Evolutionary conservation across 1,139 yeast genomes (phyloP).

Genomic region (Geotrichum siamense): DNA sequence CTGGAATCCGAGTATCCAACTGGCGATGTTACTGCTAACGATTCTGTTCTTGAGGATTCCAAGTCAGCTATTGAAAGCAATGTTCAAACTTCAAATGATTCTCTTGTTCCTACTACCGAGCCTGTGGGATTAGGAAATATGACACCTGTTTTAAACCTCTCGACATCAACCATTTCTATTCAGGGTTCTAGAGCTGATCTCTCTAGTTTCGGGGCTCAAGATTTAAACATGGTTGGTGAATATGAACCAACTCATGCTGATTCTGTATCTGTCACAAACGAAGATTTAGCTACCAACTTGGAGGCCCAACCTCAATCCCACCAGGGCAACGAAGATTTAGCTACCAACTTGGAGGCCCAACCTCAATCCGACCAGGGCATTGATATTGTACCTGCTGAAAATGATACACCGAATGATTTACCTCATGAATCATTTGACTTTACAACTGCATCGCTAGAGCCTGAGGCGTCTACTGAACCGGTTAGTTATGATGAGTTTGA

Average conservation of each 20-base stretch:
- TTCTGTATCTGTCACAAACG: not conserved
- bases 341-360: not conserved
- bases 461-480: not conserved
- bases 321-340: not conserved
- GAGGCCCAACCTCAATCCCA: not conserved
- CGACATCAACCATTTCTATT: conserved; percentile 9
- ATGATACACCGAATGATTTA: not conserved
- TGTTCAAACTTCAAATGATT: not conserved
- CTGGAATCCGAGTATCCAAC: not conserved
- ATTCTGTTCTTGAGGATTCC: not conserved
- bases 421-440: not conserved
- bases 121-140: conserved; percentile 7
- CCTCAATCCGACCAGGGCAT: not conserved
- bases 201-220: not conserved
- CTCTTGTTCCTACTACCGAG: conserved; percentile 10
- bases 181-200: conserved; percentile 6
- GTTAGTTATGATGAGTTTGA: conserved; percentile 8
- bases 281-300: not conserved
- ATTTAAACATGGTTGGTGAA: not conserved
- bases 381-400: not conserved
- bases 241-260: not conserved
- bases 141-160: conserved; percentile 5
- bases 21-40: not conserved
- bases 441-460: not conserved
- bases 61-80: not conserved